Base-by-base conservation (phyloP, 2,329 filamentous ascomycete species). In the Aschersonia sp. region DNA sequence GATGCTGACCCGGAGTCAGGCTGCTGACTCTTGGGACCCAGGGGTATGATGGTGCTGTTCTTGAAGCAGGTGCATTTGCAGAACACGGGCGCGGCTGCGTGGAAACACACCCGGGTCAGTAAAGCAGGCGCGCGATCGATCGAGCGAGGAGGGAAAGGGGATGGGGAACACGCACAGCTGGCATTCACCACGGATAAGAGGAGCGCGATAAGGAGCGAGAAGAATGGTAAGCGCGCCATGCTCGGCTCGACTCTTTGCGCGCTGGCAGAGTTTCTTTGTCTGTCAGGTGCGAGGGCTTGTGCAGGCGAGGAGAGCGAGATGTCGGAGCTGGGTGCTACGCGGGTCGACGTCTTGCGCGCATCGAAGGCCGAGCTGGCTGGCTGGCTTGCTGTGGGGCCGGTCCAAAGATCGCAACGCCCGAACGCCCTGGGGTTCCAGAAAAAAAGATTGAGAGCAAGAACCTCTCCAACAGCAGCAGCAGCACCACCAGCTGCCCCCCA, bases 61-160 rank as follows among this genome's bases (percentile, higher is more conserved):
- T 76, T 77, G 66, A 80, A 80, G 66, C 79, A 83, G 54, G 77
- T 82, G 66, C 79, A 83, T 70, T 83, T 83, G 70, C 79, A 83
- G 60, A 82, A 83, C 2, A 74, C 76, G 14, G 76, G 77, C 42
- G 76, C 72, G 32, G 73, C 77, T 81, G 41, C 56, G 11, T 5
- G 29, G n/a, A 30, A 4, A 22, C 22, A 22, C 22, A 22, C 22
- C 5, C 35, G 39, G 47, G 53, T 62, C 52, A 59, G 58, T 51
- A 48, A 45, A 9, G 39, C 22, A 22, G 22, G 22, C 22, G 12
- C 4, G 41, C n/a, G 29, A 14, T 9, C 43, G 40, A 44, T 39
- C 40, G 41, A 32, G 14, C 22, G 9, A 11, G 47, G 41, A 14
- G 42, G 41, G 40, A 40, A 32, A 48, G 47, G 12, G 22, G 30